Evolutionary conservation across 345 rosid species (phyloP).

Genomic region (Barbarea vulgaris): DNA sequence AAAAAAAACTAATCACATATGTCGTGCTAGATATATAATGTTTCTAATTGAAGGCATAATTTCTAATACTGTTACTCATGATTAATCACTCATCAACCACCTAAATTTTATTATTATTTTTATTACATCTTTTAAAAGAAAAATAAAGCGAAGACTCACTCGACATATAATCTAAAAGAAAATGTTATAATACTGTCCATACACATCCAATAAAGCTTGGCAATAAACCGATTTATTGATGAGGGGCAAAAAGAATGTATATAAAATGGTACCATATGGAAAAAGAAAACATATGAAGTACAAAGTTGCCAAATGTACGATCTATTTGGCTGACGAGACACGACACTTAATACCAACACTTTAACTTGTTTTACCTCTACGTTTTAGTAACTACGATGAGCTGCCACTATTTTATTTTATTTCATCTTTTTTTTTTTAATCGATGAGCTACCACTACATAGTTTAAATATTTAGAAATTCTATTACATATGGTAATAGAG

Average conservation of each 20-base stretch:
- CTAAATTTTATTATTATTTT: constrained; percentile 18
- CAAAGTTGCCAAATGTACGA: constrained; percentile 40
- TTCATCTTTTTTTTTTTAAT: too few species aligned
- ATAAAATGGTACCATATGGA: constrained; percentile 33
- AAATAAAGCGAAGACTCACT: constrained; percentile 21
- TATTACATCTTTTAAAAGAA: neutral
- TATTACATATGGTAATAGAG: neutral
- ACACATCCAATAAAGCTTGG: constrained; percentile 30
- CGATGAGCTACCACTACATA: constrained; percentile 10
- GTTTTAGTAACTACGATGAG: constrained; percentile 8
- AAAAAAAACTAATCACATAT: constrained; percentile 1
- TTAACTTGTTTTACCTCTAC: neutral
- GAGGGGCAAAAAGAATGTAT: constrained; percentile 26
- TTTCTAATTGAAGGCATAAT: constrained; percentile 28
- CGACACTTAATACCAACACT: constrained; percentile 20
- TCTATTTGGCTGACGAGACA: constrained; percentile 35
- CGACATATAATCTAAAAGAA: constrained; percentile 15
- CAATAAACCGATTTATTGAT: constrained; percentile 18
- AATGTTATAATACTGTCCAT: constrained; percentile 27
- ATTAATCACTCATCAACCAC: constrained; percentile 44
- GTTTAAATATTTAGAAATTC: neutral
- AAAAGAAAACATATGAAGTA: constrained; percentile 29
- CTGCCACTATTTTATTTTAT: too few species aligned
- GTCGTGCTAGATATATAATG: neutral
- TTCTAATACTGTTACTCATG: constrained; percentile 37